A percentile compares a stretch with the other conserved stretches of the same genome.
Conservation (phyloP, 208 protist species). For the Leishmania major region DNA sequence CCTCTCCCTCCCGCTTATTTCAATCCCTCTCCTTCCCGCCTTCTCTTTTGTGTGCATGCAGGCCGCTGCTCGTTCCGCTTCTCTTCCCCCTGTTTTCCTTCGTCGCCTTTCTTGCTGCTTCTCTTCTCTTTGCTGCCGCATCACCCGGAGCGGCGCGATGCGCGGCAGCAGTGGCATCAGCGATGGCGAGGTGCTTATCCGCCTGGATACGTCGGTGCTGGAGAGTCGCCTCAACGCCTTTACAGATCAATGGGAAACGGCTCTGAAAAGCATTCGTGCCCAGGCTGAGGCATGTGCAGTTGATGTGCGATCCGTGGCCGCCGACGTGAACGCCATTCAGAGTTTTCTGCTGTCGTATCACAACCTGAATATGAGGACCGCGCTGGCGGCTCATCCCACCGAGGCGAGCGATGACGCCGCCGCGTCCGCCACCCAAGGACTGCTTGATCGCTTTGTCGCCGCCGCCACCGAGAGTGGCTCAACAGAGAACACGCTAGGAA, state of each 20-base stretch:
- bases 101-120: not conserved
- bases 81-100: not conserved
- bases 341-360: conserved; percentile 32
- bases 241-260: conserved; percentile 26
- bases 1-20: not conserved
- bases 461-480: not conserved
- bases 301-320: conserved; percentile 16
- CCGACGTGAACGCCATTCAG: conserved; percentile 27
- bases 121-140: not conserved
- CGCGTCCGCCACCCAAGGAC: not conserved
- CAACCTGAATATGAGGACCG: conserved; percentile 22
- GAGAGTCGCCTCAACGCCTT: conserved; percentile 48
- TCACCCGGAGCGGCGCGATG: not conserved
- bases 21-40: not conserved
- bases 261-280: conserved; percentile 22
- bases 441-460: conserved; percentile 6
- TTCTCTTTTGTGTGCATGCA: not conserved
- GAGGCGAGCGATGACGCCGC: not conserved
- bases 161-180: not conserved
- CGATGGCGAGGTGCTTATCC: conserved; percentile 13
- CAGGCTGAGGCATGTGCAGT: conserved; percentile 13
- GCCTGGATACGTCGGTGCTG: conserved; percentile 33
- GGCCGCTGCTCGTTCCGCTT: not conserved
- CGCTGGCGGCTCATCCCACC: conserved; percentile 14
- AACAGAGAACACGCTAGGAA: conserved; percentile 32